Conservation (phyloP, 2,329 filamentous ascomycete genomes). For the Drechslerella coelobrocha region DNA sequence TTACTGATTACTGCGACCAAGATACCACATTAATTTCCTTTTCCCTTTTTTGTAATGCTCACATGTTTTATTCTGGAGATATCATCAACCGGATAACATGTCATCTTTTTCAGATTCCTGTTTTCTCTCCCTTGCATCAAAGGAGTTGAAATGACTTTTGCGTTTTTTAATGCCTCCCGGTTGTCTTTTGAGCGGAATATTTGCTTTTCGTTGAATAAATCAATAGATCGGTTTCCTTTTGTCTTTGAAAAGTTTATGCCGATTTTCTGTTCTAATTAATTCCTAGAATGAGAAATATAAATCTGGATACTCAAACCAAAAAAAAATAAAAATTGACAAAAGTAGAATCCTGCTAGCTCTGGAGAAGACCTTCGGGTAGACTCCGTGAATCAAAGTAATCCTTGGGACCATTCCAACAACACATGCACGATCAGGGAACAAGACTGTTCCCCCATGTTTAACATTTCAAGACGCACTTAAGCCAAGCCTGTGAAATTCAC, state of each 20-base stretch:
- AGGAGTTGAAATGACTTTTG: slow-evolving; percentile 30
- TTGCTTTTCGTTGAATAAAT: slow-evolving; percentile 37
- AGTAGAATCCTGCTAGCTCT: too few relatives aligned
- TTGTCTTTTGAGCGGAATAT: slow-evolving; percentile 6
- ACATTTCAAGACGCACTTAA: too few relatives aligned
- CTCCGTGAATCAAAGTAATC: too few relatives aligned
- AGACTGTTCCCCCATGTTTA: too few relatives aligned
- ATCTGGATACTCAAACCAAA: too few relatives aligned
- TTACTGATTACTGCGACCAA: background rate
- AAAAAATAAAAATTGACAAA: too few relatives aligned
- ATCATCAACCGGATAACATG: too few relatives aligned
- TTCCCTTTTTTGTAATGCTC: background rate
- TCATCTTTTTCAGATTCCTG: slow-evolving; percentile 8
- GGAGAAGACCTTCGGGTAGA: too few relatives aligned
- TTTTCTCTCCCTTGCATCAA: slow-evolving; percentile 30
- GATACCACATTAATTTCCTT: slow-evolving; percentile 1
- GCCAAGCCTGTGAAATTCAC: too few relatives aligned
- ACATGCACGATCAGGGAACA: too few relatives aligned
- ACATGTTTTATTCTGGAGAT: background rate
- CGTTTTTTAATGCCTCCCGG: slow-evolving; percentile 33
- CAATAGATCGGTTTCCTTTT: slow-evolving; percentile 52
- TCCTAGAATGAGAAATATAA: too few relatives aligned
- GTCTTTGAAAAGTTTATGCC: slow-evolving; percentile 37
- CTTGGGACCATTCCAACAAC: too few relatives aligned
- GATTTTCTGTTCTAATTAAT: slow-evolving; percentile 42